Conservation (phyloP, 148 eudicot genomes). For the Nyssa sinensis region DNA sequence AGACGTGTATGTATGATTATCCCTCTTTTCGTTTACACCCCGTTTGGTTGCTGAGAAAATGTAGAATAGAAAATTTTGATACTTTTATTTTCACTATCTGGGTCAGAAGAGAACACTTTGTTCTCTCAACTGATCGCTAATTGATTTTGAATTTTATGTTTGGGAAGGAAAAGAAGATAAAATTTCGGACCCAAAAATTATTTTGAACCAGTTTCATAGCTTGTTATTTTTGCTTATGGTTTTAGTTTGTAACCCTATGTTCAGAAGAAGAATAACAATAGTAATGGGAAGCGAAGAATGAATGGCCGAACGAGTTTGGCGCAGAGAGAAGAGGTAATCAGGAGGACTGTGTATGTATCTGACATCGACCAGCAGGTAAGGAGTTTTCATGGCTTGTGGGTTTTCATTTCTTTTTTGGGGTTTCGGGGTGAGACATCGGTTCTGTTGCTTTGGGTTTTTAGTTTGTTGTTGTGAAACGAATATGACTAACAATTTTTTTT, state of each 20-base stretch:
- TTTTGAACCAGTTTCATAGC: neutral
- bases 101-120: neutral
- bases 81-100: neutral
- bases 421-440: too few species aligned
- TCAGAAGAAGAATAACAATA: constrained; percentile 55
- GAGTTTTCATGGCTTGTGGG: neutral
- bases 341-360: constrained; percentile 93
- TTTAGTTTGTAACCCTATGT: constrained; percentile 15
- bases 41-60: constrained; percentile 1
- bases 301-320: constrained; percentile 80
- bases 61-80: neutral
- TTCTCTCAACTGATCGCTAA: neutral
- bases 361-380: constrained; percentile 94
- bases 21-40: neutral
- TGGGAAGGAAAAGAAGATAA: neutral
- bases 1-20: constrained; percentile 46
- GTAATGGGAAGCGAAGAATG: constrained; percentile 69
- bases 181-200: neutral
- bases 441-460: constrained; percentile 7
- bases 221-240: constrained; percentile 3
- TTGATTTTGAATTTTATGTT: neutral
- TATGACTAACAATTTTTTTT: constrained; percentile 2
- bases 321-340: constrained; percentile 76
- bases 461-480: neutral
- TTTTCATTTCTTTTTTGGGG: neutral